These are phyloP conservation scores for Globisporangium carolinianum DNA, from an alignment of 352 stramenopile species.

Conservation along the genomic window DNA sequence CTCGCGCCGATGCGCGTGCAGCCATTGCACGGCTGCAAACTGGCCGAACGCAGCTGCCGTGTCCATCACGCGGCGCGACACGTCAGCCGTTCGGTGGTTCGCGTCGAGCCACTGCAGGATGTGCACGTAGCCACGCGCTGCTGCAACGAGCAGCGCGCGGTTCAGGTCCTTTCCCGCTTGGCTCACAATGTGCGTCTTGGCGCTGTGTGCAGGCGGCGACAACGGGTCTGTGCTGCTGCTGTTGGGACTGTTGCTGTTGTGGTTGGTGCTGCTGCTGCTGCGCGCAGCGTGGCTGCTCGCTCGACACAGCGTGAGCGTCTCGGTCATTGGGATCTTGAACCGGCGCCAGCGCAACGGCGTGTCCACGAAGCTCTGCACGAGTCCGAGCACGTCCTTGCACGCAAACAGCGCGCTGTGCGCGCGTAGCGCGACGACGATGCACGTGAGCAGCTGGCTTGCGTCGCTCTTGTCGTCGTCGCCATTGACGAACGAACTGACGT, in stretches of 20 bases:
- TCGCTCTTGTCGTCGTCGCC: too few species aligned
- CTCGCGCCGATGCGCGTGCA: constrained; percentile 15
- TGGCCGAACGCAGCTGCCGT: constrained; percentile 21
- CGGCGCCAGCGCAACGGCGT: constrained; percentile 7
- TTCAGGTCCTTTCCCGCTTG: constrained; percentile 8
- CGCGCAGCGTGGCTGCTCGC: constrained; percentile 8
- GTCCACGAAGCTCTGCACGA: constrained; percentile 12
- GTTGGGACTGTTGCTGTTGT: too few species aligned
- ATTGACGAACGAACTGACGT: too few species aligned
- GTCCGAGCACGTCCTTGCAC: constrained; percentile 8
- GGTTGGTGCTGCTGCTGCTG: background rate
- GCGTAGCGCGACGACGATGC: constrained; percentile 6
- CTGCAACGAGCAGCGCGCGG: constrained; percentile 13
- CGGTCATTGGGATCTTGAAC: constrained; percentile 11
- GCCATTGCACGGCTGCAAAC: constrained; percentile 20
- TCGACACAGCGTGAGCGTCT: constrained; percentile 12
- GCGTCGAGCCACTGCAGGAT: constrained; percentile 20
- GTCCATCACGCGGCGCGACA: constrained; percentile 22
- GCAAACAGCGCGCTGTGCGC: constrained; percentile 1
- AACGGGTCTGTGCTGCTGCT: background rate
- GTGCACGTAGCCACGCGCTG: constrained; percentile 11
- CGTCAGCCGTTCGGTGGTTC: constrained; percentile 1
- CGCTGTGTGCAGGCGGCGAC: background rate
- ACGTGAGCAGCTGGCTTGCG: constrained; percentile 1
- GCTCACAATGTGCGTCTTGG: constrained; percentile 8